Evolutionary conservation across 2,329 filamentous ascomycete species (phyloP), one percentile per base, ranked within the genome.

Genomic region (Verticillium longisporum): DNA sequence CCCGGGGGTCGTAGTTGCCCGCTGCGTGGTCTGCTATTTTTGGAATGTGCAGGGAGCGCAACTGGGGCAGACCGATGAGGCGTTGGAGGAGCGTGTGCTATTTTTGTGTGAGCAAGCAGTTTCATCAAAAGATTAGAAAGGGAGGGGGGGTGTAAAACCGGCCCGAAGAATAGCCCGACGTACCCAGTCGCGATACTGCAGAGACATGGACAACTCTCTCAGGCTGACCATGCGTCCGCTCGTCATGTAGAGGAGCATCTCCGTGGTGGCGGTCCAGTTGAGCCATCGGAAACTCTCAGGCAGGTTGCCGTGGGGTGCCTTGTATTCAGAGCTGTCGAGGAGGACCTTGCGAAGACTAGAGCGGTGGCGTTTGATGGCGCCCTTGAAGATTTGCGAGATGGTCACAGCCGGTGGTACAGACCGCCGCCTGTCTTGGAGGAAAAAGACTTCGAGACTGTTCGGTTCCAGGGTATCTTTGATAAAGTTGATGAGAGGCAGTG

Each of bases 151-250:
- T 31, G 15, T 14, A 54, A 34, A 26, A 14, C 32, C 26, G 33
- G 21, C 4, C 5, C 15, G 26, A 38, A 55, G 31, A 41, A 13
- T 36, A 7, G 11, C 14, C 34, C 33, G 57, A 73, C 85, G 78
- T 79, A 91, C 89, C 90, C 91, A 95, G 68, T 93, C 88, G 66
- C 83, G 86, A 72, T 89, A 91, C 64, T 91, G 84, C 60, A 95
- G 81, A 1, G 86, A 83, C 66, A 91, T 83, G 10, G 88, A 88
- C 32, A 95, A 76, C 73, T 95, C 90, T 61, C 83, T 83, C 54
- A 95, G 75, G 65, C 79, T 85, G 21, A 78, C 80, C 90, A 95
- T 92, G 62, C 86, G 86, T 5, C 90, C 90, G 69, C 89, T 90
- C 1, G 88, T 91, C 59, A 95, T 81, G 70, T 90, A 95, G 0